A percentile compares a stretch with the other conserved stretches of the same genome.
phyloP scores from a whole-genome alignment of 1,284 basidiomycete species.

The Spongispora temasekensis region DNA sequence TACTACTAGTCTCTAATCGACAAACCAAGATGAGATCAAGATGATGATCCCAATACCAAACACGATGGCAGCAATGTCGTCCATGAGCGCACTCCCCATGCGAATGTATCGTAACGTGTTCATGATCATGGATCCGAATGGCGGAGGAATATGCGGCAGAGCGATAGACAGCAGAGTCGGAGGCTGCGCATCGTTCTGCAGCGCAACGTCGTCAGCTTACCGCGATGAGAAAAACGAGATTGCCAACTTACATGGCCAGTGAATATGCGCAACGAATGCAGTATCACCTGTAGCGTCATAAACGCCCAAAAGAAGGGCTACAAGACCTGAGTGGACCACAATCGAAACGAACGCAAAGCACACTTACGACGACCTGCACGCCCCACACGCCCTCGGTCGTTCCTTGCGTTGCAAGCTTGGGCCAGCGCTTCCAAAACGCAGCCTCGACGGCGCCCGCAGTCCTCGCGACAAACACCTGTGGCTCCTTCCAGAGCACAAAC shows the following conservation, averaged over 20 bases:
- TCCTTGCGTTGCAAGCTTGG: slow-evolving; percentile 43
- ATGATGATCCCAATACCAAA: slow-evolving; percentile 68
- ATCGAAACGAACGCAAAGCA: background rate
- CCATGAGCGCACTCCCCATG: slow-evolving; percentile 62
- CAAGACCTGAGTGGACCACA: slow-evolving; percentile 1
- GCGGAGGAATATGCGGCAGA: slow-evolving; percentile 64
- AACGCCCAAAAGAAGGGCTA: slow-evolving; percentile 83
- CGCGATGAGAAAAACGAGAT: too few species aligned
- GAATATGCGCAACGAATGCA: slow-evolving; percentile 73
- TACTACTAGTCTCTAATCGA: slow-evolving; percentile 16
- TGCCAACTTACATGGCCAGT: slow-evolving; percentile 57
- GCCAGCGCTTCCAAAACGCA: slow-evolving; percentile 58
- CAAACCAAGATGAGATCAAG: slow-evolving; percentile 53
- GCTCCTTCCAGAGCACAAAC: slow-evolving; percentile 68
- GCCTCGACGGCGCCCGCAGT: slow-evolving; percentile 20
- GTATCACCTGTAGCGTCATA: slow-evolving; percentile 61
- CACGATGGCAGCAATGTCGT: slow-evolving; percentile 66
- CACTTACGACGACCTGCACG: slow-evolving; percentile 57
- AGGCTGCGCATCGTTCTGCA: slow-evolving; percentile 58
- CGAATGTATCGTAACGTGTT: slow-evolving; percentile 65
- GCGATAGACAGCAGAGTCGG: slow-evolving; percentile 60
- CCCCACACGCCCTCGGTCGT: slow-evolving; percentile 39
- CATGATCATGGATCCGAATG: slow-evolving; percentile 59
- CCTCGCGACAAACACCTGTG: slow-evolving; percentile 41
- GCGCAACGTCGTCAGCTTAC: slow-evolving; percentile 1